Evolutionary conservation across 169 alveolate species (phyloP).

Genomic region (Perkinsus olseni): DNA sequence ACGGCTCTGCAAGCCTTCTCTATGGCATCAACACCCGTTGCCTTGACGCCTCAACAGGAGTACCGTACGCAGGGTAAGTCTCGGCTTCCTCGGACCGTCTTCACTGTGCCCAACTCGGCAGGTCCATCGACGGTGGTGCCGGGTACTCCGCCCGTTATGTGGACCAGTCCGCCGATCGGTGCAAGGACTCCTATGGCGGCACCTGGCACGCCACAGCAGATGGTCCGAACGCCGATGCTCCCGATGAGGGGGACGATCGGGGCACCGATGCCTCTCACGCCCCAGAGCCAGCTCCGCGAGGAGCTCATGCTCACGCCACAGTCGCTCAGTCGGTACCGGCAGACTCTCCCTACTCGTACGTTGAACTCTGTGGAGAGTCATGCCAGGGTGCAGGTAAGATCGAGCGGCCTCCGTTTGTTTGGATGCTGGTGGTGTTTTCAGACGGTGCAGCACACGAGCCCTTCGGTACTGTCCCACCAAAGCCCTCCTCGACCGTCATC

Average conservation of each 20-base stretch:
- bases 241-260: not conserved
- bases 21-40: not conserved
- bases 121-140: not conserved
- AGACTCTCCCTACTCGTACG: not conserved
- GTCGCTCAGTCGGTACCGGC: not conserved
- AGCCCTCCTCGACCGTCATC: not conserved
- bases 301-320: not conserved
- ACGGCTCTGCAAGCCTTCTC: not conserved
- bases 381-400: not conserved
- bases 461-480: not conserved
- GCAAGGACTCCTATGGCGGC: not conserved
- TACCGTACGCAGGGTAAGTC: not conserved
- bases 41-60: not conserved
- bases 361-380: not conserved
- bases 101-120: not conserved
- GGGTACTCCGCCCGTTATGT: not conserved
- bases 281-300: not conserved
- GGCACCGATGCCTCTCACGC: not conserved
- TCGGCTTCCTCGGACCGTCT: not conserved
- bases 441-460: not conserved
- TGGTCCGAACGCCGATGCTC: not conserved
- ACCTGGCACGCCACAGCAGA: not conserved
- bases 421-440: not conserved
- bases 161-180: not conserved
- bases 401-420: not conserved